Percentiles rank a stretch among this genome's conserved stretches.
phyloP scores from a whole-genome alignment of 202 grass and related monocot species.

The Digitaria exilis region DNA sequence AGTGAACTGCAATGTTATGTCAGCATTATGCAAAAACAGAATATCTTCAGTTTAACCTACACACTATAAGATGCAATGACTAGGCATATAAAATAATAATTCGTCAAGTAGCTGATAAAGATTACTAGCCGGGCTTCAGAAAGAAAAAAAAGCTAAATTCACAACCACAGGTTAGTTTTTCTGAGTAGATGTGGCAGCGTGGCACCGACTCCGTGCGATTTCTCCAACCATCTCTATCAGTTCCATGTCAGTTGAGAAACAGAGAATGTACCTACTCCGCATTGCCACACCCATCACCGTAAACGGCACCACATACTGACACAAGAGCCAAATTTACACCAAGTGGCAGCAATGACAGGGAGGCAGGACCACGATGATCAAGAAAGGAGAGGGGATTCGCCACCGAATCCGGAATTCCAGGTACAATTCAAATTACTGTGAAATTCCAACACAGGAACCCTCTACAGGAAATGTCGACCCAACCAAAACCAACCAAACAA shows the following conservation, averaged over 20 bases:
- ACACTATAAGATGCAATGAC: background rate
- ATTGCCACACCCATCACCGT: slow-evolving; percentile 11
- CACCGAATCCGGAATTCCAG: background rate
- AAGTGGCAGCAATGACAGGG: background rate
- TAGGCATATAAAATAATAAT: background rate
- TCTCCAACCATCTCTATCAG: background rate
- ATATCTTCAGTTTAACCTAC: background rate
- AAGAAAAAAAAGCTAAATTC: background rate
- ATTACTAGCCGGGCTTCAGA: background rate
- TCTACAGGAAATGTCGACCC: background rate
- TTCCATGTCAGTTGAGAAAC: background rate
- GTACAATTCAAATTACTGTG: background rate
- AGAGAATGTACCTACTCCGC: background rate
- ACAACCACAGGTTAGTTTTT: background rate
- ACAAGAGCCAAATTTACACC: background rate
- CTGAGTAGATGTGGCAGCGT: background rate
- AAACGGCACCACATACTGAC: slow-evolving; percentile 25
- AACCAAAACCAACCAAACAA: background rate
- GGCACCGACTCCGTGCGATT: background rate
- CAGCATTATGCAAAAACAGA: slow-evolving; percentile 18
- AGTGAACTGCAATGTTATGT: slow-evolving; percentile 13
- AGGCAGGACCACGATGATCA: background rate
- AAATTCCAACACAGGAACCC: background rate
- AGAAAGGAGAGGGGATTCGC: background rate
- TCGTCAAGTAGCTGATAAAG: background rate